Base-by-base conservation (phyloP, 2,329 filamentous ascomycete species). In the Penicillium expansum region DNA sequence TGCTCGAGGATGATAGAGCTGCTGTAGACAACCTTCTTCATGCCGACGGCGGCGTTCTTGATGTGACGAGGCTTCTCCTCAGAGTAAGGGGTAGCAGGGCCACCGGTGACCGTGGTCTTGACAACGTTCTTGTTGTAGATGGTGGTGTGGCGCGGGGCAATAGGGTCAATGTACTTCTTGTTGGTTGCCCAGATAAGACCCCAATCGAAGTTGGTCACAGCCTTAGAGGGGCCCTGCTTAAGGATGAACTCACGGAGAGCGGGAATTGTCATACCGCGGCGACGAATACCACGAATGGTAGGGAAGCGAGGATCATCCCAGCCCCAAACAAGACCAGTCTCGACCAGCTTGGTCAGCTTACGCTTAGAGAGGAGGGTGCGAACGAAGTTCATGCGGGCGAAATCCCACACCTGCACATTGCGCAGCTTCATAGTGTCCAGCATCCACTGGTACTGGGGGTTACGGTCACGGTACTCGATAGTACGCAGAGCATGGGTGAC, bases 21-120 rank as follows among this genome's bases (percentile, higher is more conserved):
- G 70, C 89, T 90, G 74, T 88, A 95, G 27, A 85, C 82, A 5
- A 96, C 90, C 77, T 91, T 90, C 83, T 97, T 97, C 67, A 80
- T 87, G 58, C 93, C 93, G 7, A 97, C 81, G 1, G 87, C 84
- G 43, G 87, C 82, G 79, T 97, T 96, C 83, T 97, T 97, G 69
- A 85, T 86, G 76, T 97, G 92, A 76, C 91, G 89, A 41, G 90
- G 89, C 75, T 90, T 92, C 61, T 95, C 86, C 70, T 91, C 87
- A 20, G 82, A 83, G 69, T 83, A 83, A 5, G 86, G 79, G 54
- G 80, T 79, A 24, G 83, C 80, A 1, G 85, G 87, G 3, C 84
- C 82, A 41, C 90, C 90, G 48, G 79, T 85, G 48, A 96, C 74
- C 5, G 80, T 85, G 22, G 89, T 87, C 69, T 84, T 87, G 60